Base-by-base conservation (phyloP, 768 basidiomycete species). In the Boletus rubroflammeus region DNA sequence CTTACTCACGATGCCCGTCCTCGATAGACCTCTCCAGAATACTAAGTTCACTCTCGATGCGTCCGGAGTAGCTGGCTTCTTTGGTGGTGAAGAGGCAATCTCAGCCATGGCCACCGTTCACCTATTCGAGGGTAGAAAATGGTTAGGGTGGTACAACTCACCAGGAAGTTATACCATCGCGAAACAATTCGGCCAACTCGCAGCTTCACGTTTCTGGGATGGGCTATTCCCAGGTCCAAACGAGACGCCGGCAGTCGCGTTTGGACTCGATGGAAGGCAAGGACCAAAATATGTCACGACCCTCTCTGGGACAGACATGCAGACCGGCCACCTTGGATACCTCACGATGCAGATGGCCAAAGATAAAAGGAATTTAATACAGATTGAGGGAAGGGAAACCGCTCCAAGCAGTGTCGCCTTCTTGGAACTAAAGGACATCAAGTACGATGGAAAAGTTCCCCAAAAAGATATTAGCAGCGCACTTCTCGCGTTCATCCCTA, bases 131-230 rank as follows among this genome's bases (percentile, higher is more conserved):
- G 69, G 67, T 1, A 61, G 71, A 59, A 63, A 31, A 47, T 74
- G 67, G 69, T 35, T 73, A 3, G 72, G 73, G 7, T 73, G 67
- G 68, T 71, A 74, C 48, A 74, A 73, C 41, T 70, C 71, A 7
- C 72, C 73, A 0, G 72, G 72, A 13, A 70, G 72, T 50, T 72
- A 71, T 25, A 63, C 57, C 0, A 49, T 74, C 21, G 72, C 71
- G 3, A 73, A 67, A 48, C 59, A 48, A 15, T 73, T 69, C 21
- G 69, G 68, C 13, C 62, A 63, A 26, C 29, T 73, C 10, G 70
- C 72, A 7, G 53, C 51, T 14, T 57, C 64, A 5, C 61, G 61
- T 19, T 21, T 72, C 42, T 72, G 70, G 70, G 63, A 66, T 48
- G 71, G 67, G 9, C 53, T 72, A 1, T 73, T 66, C 44, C 71